These are phyloP conservation scores for Bretschneidera sinensis DNA, from an alignment of 345 rosid species.

Conservation along the genomic window DNA sequence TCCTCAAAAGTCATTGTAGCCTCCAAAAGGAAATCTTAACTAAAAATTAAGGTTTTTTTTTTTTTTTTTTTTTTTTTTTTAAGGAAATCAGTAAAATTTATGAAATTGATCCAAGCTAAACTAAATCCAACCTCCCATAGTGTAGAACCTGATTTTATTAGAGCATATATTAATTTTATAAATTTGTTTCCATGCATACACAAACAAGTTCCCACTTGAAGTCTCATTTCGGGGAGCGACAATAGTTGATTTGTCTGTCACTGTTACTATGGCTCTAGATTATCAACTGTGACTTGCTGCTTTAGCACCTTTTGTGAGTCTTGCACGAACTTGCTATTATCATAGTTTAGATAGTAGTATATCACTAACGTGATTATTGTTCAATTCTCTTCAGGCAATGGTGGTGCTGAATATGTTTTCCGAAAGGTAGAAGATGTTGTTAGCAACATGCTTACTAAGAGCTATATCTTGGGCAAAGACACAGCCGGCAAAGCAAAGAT, in stretches of 20 bases:
- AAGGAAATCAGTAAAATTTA: too few relatives aligned
- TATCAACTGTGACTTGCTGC: conserved; percentile 80
- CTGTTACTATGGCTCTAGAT: conserved; percentile 59
- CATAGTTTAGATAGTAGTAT: background rate
- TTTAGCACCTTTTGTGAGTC: conserved; percentile 50
- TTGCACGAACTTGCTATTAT: conserved; percentile 2
- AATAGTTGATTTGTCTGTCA: conserved; percentile 77
- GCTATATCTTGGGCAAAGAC: conserved; percentile 83
- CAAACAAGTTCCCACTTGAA: background rate
- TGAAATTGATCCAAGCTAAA: too few relatives aligned
- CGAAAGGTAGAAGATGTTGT: conserved; percentile 90
- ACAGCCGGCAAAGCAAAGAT: conserved; percentile 82
- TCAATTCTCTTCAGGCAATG: conserved; percentile 34
- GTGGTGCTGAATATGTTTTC: conserved; percentile 59
- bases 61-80: too few relatives aligned
- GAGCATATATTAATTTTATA: too few relatives aligned
- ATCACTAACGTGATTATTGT: conserved; percentile 9
- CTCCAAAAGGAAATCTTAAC: too few relatives aligned
- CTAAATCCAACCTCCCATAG: too few relatives aligned
- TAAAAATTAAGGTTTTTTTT: too few relatives aligned
- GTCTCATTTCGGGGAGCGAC: conserved; percentile 73
- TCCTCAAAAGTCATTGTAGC: too few relatives aligned
- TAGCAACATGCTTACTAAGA: conserved; percentile 88
- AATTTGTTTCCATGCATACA: too few relatives aligned
- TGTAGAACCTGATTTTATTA: too few relatives aligned